These are phyloP conservation scores for Furcasterigmium furcatum DNA, from an alignment of 2,329 filamentous ascomycete genomes.

Conservation along the genomic window DNA sequence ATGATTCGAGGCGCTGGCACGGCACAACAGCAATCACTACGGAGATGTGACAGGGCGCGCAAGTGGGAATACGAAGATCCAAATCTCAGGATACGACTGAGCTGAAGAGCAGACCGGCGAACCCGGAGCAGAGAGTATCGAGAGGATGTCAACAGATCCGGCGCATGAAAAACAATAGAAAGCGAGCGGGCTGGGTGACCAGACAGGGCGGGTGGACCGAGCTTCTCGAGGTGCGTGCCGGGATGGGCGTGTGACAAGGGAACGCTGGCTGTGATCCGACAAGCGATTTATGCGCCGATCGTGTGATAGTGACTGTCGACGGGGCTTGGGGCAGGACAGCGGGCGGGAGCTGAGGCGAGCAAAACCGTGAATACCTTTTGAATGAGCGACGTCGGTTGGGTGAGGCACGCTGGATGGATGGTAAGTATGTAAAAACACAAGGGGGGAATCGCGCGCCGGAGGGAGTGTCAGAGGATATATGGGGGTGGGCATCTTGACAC, in stretches of 20 bases:
- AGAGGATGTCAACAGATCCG: conserved; percentile 1
- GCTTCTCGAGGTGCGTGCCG: neutral
- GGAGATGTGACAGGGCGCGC: no score
- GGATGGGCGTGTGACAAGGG: no score
- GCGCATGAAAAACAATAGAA: conserved; percentile 10
- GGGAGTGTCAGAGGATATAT: neutral
- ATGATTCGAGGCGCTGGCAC: no score
- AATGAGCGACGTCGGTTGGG: neutral
- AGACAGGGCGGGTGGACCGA: neutral
- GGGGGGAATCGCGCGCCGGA: neutral
- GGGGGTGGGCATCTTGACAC: no score
- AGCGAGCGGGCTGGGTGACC: conserved; percentile 3
- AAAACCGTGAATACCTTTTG: neutral
- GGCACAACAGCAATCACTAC: no score
- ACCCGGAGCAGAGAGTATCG: neutral
- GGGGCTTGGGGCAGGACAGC: no score
- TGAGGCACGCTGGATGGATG: neutral
- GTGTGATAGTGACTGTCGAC: no score
- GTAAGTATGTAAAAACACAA: neutral
- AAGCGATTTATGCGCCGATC: no score
- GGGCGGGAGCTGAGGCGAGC: neutral
- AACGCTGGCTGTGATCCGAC: no score
- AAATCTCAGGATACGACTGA: neutral
- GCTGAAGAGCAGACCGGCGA: neutral
- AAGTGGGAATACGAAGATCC: no score